Percentiles rank a stretch among this genome's conserved stretches.
These are phyloP conservation scores for Solanum megistacrolobum DNA, from an alignment of 257 asterid genomes.

Conservation along the genomic window DNA sequence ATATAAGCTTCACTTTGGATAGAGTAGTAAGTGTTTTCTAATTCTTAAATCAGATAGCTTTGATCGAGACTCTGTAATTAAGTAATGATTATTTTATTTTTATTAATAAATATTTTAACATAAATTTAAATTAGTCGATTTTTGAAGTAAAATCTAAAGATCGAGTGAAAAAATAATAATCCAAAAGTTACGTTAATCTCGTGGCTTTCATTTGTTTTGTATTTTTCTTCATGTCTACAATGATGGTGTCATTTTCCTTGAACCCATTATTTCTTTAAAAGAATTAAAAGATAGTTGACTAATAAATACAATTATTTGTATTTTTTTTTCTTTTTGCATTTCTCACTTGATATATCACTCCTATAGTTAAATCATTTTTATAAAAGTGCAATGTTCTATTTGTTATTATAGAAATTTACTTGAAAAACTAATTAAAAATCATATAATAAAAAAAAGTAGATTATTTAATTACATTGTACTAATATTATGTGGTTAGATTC, in stretches of 20 bases:
- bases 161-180: background rate
- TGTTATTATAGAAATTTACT: background rate
- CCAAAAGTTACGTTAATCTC: background rate
- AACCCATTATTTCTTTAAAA: background rate
- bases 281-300: background rate
- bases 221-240: background rate
- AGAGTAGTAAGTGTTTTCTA: background rate
- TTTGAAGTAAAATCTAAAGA: fast-evolving
- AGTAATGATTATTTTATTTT: background rate
- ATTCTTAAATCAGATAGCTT: background rate
- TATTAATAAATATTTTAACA: background rate
- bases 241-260: background rate
- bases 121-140: background rate
- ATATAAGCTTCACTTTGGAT: background rate
- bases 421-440: background rate
- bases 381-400: background rate
- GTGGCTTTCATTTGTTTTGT: background rate
- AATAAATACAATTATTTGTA: background rate
- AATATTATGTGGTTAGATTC: background rate
- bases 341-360: background rate
- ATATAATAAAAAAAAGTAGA: too few species aligned
- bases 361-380: background rate
- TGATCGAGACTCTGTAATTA: background rate
- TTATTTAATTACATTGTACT: background rate
- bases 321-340: background rate